A percentile compares a stretch with the other conserved stretches of the same genome.
phyloP scores from a whole-genome alignment of 208 protist species.

The Angomonas desouzai region DNA sequence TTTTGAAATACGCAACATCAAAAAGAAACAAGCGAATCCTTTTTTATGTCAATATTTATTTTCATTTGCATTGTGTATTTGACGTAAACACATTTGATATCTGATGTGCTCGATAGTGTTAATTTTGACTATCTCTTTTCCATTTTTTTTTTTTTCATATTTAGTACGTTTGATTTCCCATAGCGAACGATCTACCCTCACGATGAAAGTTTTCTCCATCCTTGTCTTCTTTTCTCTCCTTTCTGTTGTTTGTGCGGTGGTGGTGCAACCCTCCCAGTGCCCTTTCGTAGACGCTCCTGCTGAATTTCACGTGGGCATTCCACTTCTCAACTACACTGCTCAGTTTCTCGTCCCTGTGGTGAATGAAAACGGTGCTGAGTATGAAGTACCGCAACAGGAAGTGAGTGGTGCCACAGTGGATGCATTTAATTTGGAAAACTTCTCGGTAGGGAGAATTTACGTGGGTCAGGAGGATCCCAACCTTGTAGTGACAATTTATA shows the following conservation, averaged over 20 bases:
- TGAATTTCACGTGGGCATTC: neutral
- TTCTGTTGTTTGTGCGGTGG: neutral
- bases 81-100: no score
- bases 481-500: slow-evolving; percentile 17
- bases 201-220: neutral
- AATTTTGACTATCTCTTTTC: neutral
- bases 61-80: no score
- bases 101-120: no score
- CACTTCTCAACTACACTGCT: neutral
- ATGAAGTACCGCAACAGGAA: neutral
- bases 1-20: neutral
- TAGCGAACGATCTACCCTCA: neutral
- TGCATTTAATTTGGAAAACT: neutral
- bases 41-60: neutral
- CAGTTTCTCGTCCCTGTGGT: neutral
- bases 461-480: slow-evolving; percentile 2
- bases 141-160: neutral
- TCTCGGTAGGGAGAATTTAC: neutral
- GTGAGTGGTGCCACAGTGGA: neutral
- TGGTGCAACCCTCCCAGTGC: neutral
- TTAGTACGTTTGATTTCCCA: neutral
- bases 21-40: neutral
- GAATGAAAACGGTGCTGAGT: neutral
- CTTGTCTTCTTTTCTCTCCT: neutral
- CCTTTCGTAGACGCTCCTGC: neutral